Percentiles rank a stretch among this genome's conserved stretches.
These are phyloP conservation scores for Millerozyma acaciae DNA, from an alignment of 805 yeast genomes.

Conservation along the genomic window DNA sequence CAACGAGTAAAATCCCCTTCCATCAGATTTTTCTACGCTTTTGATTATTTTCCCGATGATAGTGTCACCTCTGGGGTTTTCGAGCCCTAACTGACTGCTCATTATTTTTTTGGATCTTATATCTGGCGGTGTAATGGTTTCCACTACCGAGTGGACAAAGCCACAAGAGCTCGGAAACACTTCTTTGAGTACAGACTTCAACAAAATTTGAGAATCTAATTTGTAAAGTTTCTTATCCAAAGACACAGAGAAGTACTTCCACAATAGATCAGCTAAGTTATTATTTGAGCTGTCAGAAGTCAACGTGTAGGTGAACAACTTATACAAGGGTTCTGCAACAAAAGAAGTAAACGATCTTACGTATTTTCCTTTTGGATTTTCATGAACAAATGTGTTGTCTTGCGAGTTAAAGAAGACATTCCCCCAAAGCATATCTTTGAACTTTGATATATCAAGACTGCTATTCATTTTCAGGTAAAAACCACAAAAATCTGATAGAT, in stretches of 20 bases:
- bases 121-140: constrained; percentile 20
- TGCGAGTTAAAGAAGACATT: constrained; percentile 49
- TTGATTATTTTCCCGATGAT: constrained; percentile 40
- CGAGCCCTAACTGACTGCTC: no score
- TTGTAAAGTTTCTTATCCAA: constrained; percentile 39
- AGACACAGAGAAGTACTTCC: constrained; percentile 43
- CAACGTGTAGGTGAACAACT: constrained; percentile 59
- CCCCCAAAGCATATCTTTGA: constrained; percentile 73
- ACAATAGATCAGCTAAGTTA: constrained; percentile 42
- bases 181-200: constrained; percentile 49
- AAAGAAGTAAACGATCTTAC: constrained; percentile 56
- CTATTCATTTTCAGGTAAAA: constrained; percentile 32
- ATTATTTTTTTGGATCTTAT: constrained; percentile 9
- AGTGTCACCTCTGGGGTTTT: not conserved
- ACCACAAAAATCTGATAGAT: constrained; percentile 59
- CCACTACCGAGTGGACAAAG: constrained; percentile 46
- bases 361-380: constrained; percentile 18
- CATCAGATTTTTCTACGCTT: constrained; percentile 53
- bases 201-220: constrained; percentile 56
- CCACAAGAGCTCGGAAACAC: constrained; percentile 53
- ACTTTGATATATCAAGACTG: constrained; percentile 25
- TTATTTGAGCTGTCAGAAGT: constrained; percentile 41
- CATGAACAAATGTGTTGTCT: constrained; percentile 42
- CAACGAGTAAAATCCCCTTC: constrained; percentile 49
- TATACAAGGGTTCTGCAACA: constrained; percentile 77